These are phyloP conservation scores for Rosa persica DNA, from an alignment of 306 rosid genomes.

Conservation along the genomic window DNA sequence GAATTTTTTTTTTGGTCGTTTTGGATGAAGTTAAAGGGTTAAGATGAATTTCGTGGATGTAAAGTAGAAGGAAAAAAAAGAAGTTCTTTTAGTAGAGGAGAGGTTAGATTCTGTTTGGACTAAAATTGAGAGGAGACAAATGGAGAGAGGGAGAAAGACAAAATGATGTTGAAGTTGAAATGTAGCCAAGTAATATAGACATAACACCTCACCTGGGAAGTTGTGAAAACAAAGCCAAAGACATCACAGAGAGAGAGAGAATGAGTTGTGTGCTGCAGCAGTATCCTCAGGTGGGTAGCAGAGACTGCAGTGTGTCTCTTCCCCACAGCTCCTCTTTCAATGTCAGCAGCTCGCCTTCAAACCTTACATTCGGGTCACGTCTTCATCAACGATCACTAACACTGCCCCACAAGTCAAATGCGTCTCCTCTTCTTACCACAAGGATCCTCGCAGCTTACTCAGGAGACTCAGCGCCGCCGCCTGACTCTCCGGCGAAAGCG, in stretches of 20 bases:
- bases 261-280: constrained; percentile 15
- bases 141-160: background rate
- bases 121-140: background rate
- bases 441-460: constrained; percentile 29
- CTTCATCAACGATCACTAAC: constrained; percentile 5
- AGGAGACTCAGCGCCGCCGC: background rate
- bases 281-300: background rate
- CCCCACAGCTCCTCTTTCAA: background rate
- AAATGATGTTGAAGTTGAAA: background rate
- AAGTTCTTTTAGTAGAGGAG: background rate
- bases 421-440: background rate
- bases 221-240: background rate
- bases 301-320: constrained; percentile 5
- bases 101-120: background rate
- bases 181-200: background rate
- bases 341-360: constrained; percentile 10
- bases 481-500: constrained; percentile 44
- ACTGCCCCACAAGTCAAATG: constrained; percentile 13
- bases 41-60: no score
- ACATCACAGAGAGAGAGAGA: background rate
- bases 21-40: background rate
- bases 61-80: no score
- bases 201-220: background rate
- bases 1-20: background rate
- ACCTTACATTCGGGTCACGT: constrained; percentile 13